These are phyloP conservation scores for Eucalyptus decipiens DNA, from an alignment of 345 rosid genomes.

Conservation along the genomic window DNA sequence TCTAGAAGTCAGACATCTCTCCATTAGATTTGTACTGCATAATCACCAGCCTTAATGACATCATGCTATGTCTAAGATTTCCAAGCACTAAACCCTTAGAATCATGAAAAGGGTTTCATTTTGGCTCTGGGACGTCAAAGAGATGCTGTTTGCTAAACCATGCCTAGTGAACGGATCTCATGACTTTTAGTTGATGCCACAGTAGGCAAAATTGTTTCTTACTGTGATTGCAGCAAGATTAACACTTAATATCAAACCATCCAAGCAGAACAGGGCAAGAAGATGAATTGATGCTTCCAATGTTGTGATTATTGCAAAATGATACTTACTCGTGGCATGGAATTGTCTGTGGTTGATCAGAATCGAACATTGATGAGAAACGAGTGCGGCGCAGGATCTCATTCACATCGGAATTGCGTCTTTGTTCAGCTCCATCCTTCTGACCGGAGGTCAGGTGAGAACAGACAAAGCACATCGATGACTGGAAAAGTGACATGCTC, in stretches of 20 bases:
- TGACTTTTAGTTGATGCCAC: neutral
- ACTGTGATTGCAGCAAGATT: neutral
- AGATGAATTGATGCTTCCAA: neutral
- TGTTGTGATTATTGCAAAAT: neutral
- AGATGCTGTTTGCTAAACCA: neutral
- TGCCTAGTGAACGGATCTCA: neutral
- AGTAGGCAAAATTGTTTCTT: neutral
- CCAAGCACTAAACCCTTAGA: neutral
- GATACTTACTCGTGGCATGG: slow-evolving; percentile 80
- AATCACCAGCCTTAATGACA: neutral
- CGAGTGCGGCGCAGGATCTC: slow-evolving; percentile 77
- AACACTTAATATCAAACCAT: neutral
- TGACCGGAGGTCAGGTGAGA: slow-evolving; percentile 99
- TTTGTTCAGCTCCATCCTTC: slow-evolving; percentile 77
- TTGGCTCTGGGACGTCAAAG: neutral
- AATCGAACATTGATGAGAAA: slow-evolving; percentile 60
- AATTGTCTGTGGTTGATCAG: slow-evolving; percentile 73
- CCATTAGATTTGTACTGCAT: neutral
- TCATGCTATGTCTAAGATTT: neutral
- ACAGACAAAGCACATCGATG: slow-evolving; percentile 91
- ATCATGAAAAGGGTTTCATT: neutral
- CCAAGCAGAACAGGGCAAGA: neutral
- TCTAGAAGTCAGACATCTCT: neutral
- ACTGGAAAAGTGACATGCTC: slow-evolving; percentile 90
- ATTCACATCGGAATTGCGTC: slow-evolving; percentile 82